Percentiles rank a stretch among this genome's conserved stretches.
Conservation (phyloP, 805 yeast genomes). For the Candida cerambycidarum region DNA sequence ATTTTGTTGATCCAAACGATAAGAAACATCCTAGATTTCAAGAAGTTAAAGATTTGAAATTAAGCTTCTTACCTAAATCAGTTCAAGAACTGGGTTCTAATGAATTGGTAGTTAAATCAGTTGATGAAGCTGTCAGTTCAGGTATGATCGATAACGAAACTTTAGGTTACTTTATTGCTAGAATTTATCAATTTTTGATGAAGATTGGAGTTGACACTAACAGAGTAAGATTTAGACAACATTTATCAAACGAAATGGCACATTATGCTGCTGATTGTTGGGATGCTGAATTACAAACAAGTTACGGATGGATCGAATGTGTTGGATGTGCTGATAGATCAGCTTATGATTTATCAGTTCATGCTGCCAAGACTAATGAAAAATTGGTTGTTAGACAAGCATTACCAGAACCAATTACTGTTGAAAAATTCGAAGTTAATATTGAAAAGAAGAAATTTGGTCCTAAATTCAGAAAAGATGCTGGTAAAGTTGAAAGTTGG, state of each 20-base stretch:
- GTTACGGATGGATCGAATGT: constrained; percentile 99
- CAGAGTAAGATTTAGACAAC: constrained; percentile 95
- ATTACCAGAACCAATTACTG: constrained; percentile 77
- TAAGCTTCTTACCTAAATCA: constrained; percentile 80
- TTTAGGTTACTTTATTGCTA: constrained; percentile 92
- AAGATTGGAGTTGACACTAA: constrained; percentile 87
- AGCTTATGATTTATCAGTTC: constrained; percentile 95
- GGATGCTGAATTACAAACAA: constrained; percentile 96
- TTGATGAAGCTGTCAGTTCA: constrained; percentile 87
- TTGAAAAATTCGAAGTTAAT: constrained; percentile 81
- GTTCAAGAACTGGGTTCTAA: constrained; percentile 87
- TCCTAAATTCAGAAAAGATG: constrained; percentile 96
- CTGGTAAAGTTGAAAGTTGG: constrained; percentile 86
- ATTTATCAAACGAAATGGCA: constrained; percentile 98
- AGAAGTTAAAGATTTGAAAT: constrained; percentile 68
- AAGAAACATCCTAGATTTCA: constrained; percentile 80
- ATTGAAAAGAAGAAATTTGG: constrained; percentile 95
- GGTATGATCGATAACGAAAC: constrained; percentile 96
- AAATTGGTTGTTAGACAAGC: constrained; percentile 92
- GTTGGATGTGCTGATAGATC: constrained; percentile 99
- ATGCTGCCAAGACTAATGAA: constrained; percentile 91
- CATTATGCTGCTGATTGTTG: constrained; percentile 99
- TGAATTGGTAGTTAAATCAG: constrained; percentile 56
- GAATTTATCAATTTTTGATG: constrained; percentile 80
- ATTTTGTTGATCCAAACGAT: constrained; percentile 90